A percentile compares a stretch with the other conserved stretches of the same genome.
phyloP scores from a whole-genome alignment of 257 asterid species.

The Handroanthus guayacan region DNA sequence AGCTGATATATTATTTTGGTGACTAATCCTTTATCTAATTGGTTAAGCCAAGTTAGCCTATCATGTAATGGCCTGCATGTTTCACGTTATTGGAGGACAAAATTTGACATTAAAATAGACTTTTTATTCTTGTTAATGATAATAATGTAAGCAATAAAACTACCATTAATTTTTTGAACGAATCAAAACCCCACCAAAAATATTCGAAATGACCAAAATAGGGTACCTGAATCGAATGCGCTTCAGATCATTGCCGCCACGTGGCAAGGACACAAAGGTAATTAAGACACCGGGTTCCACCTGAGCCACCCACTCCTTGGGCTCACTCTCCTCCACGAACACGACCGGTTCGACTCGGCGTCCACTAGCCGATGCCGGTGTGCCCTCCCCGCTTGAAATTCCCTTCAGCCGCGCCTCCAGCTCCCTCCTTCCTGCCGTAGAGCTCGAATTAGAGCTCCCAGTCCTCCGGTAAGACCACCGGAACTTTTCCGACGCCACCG shows the following conservation, averaged over 20 bases:
- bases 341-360: conserved; percentile 86
- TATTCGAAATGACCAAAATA: conserved; percentile 24
- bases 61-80: conserved; percentile 33
- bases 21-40: background rate
- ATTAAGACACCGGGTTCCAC: conserved; percentile 97
- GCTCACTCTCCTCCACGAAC: conserved; percentile 91
- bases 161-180: conserved; percentile 12
- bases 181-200: conserved; percentile 25
- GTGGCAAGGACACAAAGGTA: conserved; percentile 89
- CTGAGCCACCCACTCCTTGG: conserved; percentile 99
- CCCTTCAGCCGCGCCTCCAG: conserved; percentile 90
- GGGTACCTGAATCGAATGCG: conserved; percentile 92
- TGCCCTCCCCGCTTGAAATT: conserved; percentile 88
- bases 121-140: background rate
- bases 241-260: conserved; percentile 95
- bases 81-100: conserved; percentile 5
- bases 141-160: conserved; percentile 20
- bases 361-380: conserved; percentile 95
- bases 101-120: background rate
- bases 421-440: conserved; percentile 83
- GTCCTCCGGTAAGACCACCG: conserved; percentile 87
- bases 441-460: conserved; percentile 77
- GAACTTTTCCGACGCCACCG: conserved; percentile 71
- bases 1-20: too few relatives aligned
- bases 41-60: background rate